Evolutionary conservation across 768 basidiomycete species (phyloP).

Genomic region (Favolaschia claudopus): DNA sequence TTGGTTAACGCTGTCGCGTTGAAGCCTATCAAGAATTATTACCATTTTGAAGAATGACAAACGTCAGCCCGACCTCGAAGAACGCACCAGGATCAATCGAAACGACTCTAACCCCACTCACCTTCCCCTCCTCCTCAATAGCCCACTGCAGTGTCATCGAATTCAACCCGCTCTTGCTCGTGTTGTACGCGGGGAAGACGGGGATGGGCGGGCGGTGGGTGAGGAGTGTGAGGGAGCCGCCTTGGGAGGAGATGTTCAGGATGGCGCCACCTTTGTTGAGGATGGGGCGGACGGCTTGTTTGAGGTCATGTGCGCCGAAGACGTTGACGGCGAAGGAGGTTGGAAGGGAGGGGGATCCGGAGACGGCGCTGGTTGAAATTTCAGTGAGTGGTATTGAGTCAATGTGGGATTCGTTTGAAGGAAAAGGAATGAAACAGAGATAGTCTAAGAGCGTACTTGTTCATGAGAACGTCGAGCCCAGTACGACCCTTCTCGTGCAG

Average conservation of each 20-base stretch:
- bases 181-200: neutral
- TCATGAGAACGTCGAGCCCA: conserved; percentile 3
- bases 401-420: too few species aligned
- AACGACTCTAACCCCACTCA: conserved; percentile 8
- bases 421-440: too few species aligned
- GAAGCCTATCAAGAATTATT: neutral
- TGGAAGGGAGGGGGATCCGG: neutral
- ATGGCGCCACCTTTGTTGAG: conserved; percentile 14
- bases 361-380: too few species aligned
- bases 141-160: conserved; percentile 13
- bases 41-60: too few species aligned
- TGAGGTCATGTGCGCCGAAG: conserved; percentile 6
- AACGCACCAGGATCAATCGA: conserved; percentile 15
- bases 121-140: conserved; percentile 9
- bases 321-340: conserved; percentile 10
- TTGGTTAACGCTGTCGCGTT: conserved; percentile 8
- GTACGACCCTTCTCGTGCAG: neutral
- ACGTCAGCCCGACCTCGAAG: too few species aligned
- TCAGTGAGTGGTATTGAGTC: too few species aligned
- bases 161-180: conserved; percentile 15
- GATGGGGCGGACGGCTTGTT: conserved; percentile 9
- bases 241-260: conserved; percentile 12
- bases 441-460: conserved; percentile 15
- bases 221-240: neutral
- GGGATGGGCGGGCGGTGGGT: neutral